phyloP scores from a whole-genome alignment of 108 stramenopile species.

The Mayamaea pseudoterrestris region DNA sequence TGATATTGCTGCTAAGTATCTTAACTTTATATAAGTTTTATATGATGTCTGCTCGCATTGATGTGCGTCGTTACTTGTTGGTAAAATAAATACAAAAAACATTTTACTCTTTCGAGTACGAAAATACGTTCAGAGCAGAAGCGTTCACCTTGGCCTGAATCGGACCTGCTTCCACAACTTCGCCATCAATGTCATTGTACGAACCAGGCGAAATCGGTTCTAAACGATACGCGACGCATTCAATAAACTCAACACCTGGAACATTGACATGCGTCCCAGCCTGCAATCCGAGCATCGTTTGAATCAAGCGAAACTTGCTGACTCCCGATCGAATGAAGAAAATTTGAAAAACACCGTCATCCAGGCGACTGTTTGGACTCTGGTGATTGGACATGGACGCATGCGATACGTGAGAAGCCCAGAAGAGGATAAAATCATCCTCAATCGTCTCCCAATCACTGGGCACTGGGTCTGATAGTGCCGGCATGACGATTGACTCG shows the following conservation, averaged over 20 bases:
- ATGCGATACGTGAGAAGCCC: conserved; percentile 52
- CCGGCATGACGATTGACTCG: conserved; percentile 21
- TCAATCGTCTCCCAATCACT: conserved; percentile 47
- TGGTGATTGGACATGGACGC: conserved; percentile 30
- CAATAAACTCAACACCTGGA: conserved; percentile 39
- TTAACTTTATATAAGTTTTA: too few species aligned
- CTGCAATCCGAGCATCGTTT: conserved; percentile 56
- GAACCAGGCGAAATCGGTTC: conserved; percentile 36
- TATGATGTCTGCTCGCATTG: too few species aligned
- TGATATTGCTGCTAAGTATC: too few species aligned
- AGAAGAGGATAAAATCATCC: conserved; percentile 69
- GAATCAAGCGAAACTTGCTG: conserved; percentile 35
- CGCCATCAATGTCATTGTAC: conserved; percentile 80
- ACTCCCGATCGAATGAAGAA: conserved; percentile 31
- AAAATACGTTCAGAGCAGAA: conserved; percentile 31
- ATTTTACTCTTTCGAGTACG: too few species aligned
- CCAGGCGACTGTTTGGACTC: conserved; percentile 49
- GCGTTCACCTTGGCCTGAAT: conserved; percentile 59
- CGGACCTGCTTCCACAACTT: conserved; percentile 72
- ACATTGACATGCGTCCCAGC: conserved; percentile 53
- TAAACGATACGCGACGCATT: conserved; percentile 69
- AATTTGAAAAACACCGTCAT: conserved; percentile 73
- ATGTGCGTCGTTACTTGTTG: too few species aligned
- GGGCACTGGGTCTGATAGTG: conserved; percentile 38
- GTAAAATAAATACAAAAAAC: too few species aligned